Percentiles rank a stretch among this genome's conserved stretches.
phyloP scores from a whole-genome alignment of 1,284 basidiomycete genomes.

The Rhodotorula sp. region DNA sequence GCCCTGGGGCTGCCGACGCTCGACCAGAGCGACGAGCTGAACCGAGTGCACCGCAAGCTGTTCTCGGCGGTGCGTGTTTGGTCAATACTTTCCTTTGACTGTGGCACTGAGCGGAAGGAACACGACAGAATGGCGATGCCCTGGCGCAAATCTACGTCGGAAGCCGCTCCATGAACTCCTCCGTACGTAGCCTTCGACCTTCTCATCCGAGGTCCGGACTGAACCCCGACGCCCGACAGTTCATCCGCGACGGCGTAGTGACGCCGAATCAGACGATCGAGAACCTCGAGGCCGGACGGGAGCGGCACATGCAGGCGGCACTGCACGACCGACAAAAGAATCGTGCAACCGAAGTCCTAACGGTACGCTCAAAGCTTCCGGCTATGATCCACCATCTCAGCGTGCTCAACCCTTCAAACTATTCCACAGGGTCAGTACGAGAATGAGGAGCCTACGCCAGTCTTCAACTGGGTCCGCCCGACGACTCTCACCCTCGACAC shows the following conservation, averaged over 20 bases:
- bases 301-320: constrained; percentile 1
- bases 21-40: constrained; percentile 60
- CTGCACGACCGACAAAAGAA: constrained; percentile 14
- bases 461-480: background rate
- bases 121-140: constrained; percentile 50
- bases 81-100: too few relatives aligned
- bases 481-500: background rate
- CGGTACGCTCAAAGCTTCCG: background rate
- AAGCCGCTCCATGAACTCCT: constrained; percentile 87
- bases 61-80: constrained; percentile 66
- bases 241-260: constrained; percentile 13
- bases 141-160: constrained; percentile 82
- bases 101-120: background rate
- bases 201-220: background rate
- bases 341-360: constrained; percentile 15
- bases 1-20: constrained; percentile 1
- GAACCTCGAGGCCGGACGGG: constrained; percentile 5
- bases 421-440: background rate
- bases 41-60: constrained; percentile 82
- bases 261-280: constrained; percentile 5
- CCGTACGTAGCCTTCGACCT: background rate
- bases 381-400: too few relatives aligned
- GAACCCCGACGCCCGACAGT: constrained; percentile 1
- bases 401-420: too few relatives aligned
- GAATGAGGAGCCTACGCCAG: background rate